Conservation (phyloP, 192 early-diverging fungal genomes). For the Podila epicladia region DNA sequence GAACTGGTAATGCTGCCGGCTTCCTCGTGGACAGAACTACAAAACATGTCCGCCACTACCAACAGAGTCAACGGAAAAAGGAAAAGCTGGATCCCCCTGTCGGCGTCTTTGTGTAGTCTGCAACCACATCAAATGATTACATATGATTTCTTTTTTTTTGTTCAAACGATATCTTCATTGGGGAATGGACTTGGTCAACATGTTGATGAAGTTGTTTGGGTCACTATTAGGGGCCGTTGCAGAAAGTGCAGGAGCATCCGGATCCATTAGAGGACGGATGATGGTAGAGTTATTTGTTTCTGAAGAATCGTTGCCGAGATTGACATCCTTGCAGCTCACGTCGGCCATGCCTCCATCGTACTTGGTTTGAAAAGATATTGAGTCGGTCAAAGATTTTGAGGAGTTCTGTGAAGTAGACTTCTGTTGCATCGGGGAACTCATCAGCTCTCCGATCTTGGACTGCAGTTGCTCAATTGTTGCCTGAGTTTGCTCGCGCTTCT, state of each 20-base stretch:
- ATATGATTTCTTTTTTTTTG: no score
- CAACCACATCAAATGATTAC: no score
- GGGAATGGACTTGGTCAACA: neutral
- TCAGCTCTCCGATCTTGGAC: neutral
- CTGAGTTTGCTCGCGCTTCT: neutral
- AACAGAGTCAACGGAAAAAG: conserved; percentile 31
- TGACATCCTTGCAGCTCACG: no score
- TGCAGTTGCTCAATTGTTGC: neutral
- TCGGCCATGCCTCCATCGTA: no score
- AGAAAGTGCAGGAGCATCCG: neutral
- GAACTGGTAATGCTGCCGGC: conserved; percentile 37
- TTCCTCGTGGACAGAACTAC: conserved; percentile 34
- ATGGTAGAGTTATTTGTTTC: neutral
- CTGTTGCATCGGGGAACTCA: neutral
- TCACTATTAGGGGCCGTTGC: neutral
- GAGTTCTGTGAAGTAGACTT: no score
- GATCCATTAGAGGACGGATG: neutral
- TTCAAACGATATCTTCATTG: no score
- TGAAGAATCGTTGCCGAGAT: no score
- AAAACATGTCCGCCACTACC: conserved; percentile 27
- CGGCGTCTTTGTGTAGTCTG: neutral
- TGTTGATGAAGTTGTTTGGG: neutral
- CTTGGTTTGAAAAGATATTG: no score
- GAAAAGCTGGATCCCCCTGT: conserved; percentile 17
- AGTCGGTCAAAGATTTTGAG: no score